These are phyloP conservation scores for Penstemon barbatus DNA, from an alignment of 257 asterid genomes.

Conservation along the genomic window DNA sequence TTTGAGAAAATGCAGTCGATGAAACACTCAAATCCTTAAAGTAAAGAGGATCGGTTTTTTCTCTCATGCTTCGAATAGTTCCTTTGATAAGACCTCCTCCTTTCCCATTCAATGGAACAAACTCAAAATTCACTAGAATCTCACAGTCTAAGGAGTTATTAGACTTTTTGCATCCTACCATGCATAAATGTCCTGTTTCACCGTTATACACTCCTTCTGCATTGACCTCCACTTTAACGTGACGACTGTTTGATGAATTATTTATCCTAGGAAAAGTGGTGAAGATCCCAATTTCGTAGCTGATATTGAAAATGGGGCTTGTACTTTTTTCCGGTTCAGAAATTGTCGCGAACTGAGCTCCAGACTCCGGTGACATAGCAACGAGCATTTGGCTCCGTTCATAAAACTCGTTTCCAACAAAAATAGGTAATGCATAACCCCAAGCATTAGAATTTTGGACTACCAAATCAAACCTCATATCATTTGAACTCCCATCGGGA, in stretches of 20 bases:
- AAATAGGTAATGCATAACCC: slow-evolving; percentile 52
- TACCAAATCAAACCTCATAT: slow-evolving; percentile 53
- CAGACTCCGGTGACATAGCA: slow-evolving; percentile 3
- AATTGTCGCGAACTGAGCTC: neutral
- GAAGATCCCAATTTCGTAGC: slow-evolving; percentile 45
- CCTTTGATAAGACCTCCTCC: slow-evolving; percentile 36
- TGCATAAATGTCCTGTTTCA: slow-evolving; percentile 57
- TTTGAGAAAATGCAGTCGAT: slow-evolving; percentile 28
- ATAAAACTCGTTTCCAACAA: slow-evolving; percentile 40
- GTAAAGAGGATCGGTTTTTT: slow-evolving; percentile 39
- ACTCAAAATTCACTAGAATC: slow-evolving; percentile 41
- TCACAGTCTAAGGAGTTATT: slow-evolving; percentile 49
- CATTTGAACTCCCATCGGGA: slow-evolving; percentile 49
- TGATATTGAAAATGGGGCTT: slow-evolving; percentile 35
- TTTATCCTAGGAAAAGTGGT: slow-evolving; percentile 14
- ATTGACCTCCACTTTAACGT: slow-evolving; percentile 29
- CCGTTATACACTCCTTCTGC: slow-evolving; percentile 64
- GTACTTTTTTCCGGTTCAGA: slow-evolving; percentile 21
- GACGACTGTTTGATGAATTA: slow-evolving; percentile 20
- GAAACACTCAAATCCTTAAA: slow-evolving; percentile 41
- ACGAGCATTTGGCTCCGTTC: neutral
- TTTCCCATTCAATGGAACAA: slow-evolving; percentile 33
- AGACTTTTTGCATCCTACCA: slow-evolving; percentile 65
- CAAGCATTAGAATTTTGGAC: slow-evolving; percentile 34
- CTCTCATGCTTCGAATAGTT: slow-evolving; percentile 50